Conservation (phyloP, 495 filamentous ascomycete species). For the Chaetomium tenue region DNA sequence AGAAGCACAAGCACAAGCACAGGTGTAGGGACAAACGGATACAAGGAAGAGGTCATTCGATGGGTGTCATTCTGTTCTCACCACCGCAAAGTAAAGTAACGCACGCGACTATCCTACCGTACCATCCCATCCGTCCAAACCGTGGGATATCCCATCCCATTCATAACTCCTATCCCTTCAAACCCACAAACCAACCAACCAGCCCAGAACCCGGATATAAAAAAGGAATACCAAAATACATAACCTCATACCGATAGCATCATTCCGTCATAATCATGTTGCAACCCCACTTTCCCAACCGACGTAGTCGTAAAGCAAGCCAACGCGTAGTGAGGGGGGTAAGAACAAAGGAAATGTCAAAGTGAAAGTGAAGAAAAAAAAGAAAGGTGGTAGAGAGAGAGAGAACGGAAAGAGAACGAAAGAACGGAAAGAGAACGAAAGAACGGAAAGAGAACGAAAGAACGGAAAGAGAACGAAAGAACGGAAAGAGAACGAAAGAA, state of each 20-base stretch:
- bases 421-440: background rate
- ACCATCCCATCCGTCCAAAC: background rate
- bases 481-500: background rate
- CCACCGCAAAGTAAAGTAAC: too few species aligned
- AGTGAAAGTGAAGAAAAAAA: background rate
- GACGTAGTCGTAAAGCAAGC: background rate
- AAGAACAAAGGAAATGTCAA: background rate
- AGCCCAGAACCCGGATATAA: too few species aligned
- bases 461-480: background rate
- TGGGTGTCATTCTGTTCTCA: too few species aligned
- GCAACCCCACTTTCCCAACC: background rate
- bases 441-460: background rate
- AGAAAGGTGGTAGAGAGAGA: background rate
- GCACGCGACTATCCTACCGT: background rate
- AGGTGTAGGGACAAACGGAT: too few species aligned
- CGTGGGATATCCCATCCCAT: background rate
- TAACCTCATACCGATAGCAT: conserved; percentile 1
- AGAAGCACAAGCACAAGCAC: too few species aligned
- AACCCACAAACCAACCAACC: background rate
- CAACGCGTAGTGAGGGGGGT: background rate
- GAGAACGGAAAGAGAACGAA: background rate
- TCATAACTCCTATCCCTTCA: background rate
- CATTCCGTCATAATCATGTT: conserved; percentile 14
- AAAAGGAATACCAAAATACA: background rate
- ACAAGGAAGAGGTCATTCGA: too few species aligned